Conservation (phyloP, 176 grass and related monocot species). For the Aegilops tauschii region DNA sequence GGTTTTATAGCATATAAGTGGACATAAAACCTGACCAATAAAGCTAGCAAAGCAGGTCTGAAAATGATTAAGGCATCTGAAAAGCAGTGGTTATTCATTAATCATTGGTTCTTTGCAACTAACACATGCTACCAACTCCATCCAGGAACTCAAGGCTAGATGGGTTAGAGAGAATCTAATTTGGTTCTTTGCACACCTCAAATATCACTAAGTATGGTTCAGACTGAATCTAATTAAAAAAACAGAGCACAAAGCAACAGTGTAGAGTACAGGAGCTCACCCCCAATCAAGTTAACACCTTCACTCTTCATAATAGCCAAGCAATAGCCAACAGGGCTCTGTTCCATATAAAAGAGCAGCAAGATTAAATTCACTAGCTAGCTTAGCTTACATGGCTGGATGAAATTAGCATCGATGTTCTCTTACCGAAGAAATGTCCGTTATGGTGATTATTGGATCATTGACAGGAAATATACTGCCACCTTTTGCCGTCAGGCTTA, state of each 20-base stretch:
- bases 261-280: constrained; percentile 45
- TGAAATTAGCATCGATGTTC: constrained; percentile 11
- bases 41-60: not conserved
- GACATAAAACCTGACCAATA: not conserved
- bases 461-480: constrained; percentile 71
- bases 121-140: constrained; percentile 9
- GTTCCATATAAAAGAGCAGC: constrained; percentile 20
- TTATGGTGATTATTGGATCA: constrained; percentile 43
- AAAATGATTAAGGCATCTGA: not conserved
- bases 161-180: too few species aligned
- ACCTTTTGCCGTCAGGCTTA: constrained; percentile 64
- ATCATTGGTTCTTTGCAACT: constrained; percentile 4
- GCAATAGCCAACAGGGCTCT: constrained; percentile 52
- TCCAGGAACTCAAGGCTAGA: not conserved
- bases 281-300: constrained; percentile 77
- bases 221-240: not conserved
- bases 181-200: not conserved
- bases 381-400: not conserved
- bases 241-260: not conserved
- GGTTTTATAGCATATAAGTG: not conserved
- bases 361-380: constrained; percentile 17
- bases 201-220: not conserved
- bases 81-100: not conserved
- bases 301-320: constrained; percentile 70
- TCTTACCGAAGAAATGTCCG: constrained; percentile 37